A percentile compares a stretch with the other conserved stretches of the same genome.
Conservation (phyloP, 129 eudicot species). For the Silybum marianum region DNA sequence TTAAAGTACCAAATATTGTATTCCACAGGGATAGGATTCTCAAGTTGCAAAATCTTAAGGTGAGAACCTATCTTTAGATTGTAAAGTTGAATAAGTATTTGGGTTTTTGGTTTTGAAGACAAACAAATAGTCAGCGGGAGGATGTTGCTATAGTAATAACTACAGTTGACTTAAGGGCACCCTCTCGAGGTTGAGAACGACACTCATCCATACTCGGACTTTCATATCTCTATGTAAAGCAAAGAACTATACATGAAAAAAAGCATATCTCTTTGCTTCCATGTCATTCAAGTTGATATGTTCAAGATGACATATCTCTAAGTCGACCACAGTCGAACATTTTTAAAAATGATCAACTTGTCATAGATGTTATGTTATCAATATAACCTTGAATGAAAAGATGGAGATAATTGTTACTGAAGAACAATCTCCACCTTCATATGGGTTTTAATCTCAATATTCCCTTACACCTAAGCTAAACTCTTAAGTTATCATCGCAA, state of each 20-base stretch:
- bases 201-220: neutral
- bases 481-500: neutral
- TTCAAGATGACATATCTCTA: neutral
- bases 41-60: neutral
- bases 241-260: neutral
- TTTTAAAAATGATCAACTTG: neutral
- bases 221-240: neutral
- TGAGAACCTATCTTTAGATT: neutral
- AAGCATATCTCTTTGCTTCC: neutral
- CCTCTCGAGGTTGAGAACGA: neutral
- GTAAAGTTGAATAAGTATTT: neutral
- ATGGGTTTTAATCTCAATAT: neutral
- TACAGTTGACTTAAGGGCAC: neutral
- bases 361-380: too few species aligned
- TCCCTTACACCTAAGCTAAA: neutral
- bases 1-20: neutral
- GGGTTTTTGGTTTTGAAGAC: neutral
- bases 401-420: neutral
- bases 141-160: neutral
- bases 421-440: neutral
- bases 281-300: neutral
- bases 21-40: neutral
- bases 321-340: neutral
- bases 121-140: neutral
- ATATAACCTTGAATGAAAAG: neutral